Evolutionary conservation across 1,284 basidiomycete species (phyloP).

Genomic region (Sparassis latifolia): DNA sequence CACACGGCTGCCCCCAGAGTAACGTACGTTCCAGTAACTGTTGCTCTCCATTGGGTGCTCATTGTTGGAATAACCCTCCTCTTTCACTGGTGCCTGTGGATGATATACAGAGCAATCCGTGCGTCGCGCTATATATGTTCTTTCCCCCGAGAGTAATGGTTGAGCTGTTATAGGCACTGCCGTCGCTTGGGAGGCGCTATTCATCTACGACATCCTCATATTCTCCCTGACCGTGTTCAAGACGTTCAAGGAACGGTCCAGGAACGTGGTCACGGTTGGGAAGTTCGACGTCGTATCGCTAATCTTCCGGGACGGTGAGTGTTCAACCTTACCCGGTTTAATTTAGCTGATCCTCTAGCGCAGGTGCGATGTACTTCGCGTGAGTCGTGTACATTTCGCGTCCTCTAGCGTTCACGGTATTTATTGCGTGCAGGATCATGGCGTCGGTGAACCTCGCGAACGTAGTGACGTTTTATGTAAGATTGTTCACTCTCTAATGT

Average conservation of each 20-base stretch:
- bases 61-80: not conserved
- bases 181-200: slow-evolving; percentile 25
- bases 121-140: slow-evolving; percentile 4
- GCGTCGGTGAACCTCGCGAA: slow-evolving; percentile 25
- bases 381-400: slow-evolving; percentile 9
- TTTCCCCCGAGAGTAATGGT: slow-evolving; percentile 10
- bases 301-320: slow-evolving; percentile 23
- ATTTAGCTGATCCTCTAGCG: not conserved
- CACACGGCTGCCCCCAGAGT: slow-evolving; percentile 15
- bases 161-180: slow-evolving; percentile 10
- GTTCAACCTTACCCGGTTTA: not conserved
- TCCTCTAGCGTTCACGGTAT: too few species aligned
- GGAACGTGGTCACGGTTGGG: slow-evolving; percentile 7
- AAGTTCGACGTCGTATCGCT: slow-evolving; percentile 18
- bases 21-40: slow-evolving; percentile 12
- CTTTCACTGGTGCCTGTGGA: not conserved
- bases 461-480: slow-evolving; percentile 29
- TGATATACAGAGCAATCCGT: slow-evolving; percentile 13
- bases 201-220: slow-evolving; percentile 23
- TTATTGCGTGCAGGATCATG: slow-evolving; percentile 23
- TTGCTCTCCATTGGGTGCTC: not conserved
- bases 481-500: slow-evolving; percentile 1
- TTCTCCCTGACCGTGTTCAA: slow-evolving; percentile 24
- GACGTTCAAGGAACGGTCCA: slow-evolving; percentile 15
- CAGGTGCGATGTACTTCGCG: slow-evolving; percentile 28